Conservation (phyloP, 2,329 filamentous ascomycete genomes). For the Arthrocladium fulminans region DNA sequence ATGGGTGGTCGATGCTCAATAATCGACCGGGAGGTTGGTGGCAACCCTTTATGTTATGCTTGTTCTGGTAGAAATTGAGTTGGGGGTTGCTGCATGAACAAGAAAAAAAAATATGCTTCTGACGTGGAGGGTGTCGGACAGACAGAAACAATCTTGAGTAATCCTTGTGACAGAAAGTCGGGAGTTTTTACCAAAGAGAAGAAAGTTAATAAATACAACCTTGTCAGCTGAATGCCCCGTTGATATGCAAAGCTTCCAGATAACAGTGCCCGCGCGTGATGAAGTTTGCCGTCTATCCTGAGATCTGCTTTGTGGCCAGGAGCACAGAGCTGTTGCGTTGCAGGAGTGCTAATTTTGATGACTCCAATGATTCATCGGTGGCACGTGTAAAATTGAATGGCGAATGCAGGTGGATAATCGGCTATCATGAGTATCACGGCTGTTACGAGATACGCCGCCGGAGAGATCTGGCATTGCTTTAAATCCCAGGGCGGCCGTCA, state of each 20-base stretch:
- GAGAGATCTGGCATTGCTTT: neutral
- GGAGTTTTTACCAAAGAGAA: neutral
- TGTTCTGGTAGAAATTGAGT: neutral
- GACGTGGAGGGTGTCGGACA: neutral
- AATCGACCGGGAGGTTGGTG: neutral
- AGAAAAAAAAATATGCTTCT: neutral
- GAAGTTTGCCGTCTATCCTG: constrained; percentile 8
- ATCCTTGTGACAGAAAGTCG: neutral
- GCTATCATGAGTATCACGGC: neutral
- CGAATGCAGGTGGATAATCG: neutral
- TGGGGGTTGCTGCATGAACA: neutral
- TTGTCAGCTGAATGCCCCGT: neutral
- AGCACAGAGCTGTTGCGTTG: constrained; percentile 1
- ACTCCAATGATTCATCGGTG: neutral
- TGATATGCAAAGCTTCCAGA: neutral
- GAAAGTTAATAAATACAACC: neutral
- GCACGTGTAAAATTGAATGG: constrained; percentile 8
- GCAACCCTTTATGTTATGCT: neutral
- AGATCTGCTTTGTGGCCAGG: constrained; percentile 13
- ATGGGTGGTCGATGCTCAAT: neutral
- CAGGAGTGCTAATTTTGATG: neutral
- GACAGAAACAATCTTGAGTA: neutral
- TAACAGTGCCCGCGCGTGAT: neutral
- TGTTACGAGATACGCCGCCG: neutral
- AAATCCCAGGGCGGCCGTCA: neutral